Base-by-base conservation (phyloP, 768 basidiomycete species). In the Rhodotorula graminis region DNA sequence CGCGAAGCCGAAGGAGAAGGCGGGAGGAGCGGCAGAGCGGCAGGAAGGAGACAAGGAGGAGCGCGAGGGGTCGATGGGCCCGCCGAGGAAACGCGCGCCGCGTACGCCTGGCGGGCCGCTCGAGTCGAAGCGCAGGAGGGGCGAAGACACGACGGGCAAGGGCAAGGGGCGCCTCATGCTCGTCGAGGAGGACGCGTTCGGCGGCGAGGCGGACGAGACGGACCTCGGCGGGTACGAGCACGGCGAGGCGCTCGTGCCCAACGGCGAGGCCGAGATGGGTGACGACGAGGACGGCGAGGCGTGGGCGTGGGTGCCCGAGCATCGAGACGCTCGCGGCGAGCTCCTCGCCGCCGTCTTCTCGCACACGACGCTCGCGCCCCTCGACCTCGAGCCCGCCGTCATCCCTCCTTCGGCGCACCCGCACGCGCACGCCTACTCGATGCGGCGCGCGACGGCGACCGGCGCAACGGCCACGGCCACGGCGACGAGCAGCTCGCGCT, bases 311-410 rank as follows among this genome's bases (percentile, higher is more conserved):
- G 53, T 64, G 42, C 42, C 29, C 12, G 67, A 66, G 25, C 57
- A 64, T 31, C 19, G 65, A 1, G 74, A 75, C 23, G 23, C 50
- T 62, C 52, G 49, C 16, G 50, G 55, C 9, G 70, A 71, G 31
- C 69, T 72, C n/a, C 44, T 72, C 29, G 60, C 65, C 6, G 70
- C 71, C 3, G 40, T 75, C 3, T 72, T 75, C 47, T 47, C 64
- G 21, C 74, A 75, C 46, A 67, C 64, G 52, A 72, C 68, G 3
- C 60, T 64, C 40, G 29, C 44, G 6, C 44, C 64, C 3, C 14
- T 72, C 61, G 74, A 75, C 25, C 11, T 50, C 57, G 47, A 52
- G 16, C 47, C 67, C 10, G 61, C 66, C 19, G 65, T 25, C 23
- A 21, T 49, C 14, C 25, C 37, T 12, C 21, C 33, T 14, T n/a